These are phyloP conservation scores for Malassezia japonica DNA, from an alignment of 1,284 basidiomycete genomes.

Conservation along the genomic window DNA sequence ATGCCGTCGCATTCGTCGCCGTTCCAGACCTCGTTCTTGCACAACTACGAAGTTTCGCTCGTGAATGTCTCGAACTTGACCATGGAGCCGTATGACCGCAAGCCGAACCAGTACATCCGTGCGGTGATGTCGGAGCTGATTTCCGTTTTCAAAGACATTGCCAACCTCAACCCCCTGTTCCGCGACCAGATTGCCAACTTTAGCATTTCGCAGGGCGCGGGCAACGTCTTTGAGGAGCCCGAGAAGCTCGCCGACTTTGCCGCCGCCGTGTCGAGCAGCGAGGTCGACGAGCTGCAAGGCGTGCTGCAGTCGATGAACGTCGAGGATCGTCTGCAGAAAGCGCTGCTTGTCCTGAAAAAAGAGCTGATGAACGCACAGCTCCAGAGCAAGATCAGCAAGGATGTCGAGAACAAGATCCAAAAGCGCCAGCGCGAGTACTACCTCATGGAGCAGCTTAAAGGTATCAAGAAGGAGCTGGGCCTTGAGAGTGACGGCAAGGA, in stretches of 20 bases:
- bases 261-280: conserved; percentile 85
- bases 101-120: conserved; percentile 64
- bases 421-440: conserved; percentile 96
- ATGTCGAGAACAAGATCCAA: conserved; percentile 92
- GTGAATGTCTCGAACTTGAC: conserved; percentile 79
- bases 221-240: conserved; percentile 97
- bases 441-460: conserved; percentile 95
- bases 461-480: conserved; percentile 96
- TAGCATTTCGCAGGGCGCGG: conserved; percentile 83
- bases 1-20: conserved; percentile 50
- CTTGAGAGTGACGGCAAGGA: conserved; percentile 97
- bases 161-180: conserved; percentile 92
- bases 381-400: conserved; percentile 84
- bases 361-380: conserved; percentile 95
- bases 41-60: conserved; percentile 77
- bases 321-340: conserved; percentile 81
- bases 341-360: conserved; percentile 87
- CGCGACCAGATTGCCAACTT: conserved; percentile 97
- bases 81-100: conserved; percentile 70
- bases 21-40: conserved; percentile 79
- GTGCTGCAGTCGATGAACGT: conserved; percentile 79
- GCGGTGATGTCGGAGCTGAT: conserved; percentile 96
- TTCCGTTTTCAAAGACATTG: conserved; percentile 96
- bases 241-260: conserved; percentile 97
- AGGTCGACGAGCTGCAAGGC: conserved; percentile 81